These are phyloP conservation scores for Chlorella sorokiniana DNA, from an alignment of 139 green algal genomes.

Conservation along the genomic window DNA sequence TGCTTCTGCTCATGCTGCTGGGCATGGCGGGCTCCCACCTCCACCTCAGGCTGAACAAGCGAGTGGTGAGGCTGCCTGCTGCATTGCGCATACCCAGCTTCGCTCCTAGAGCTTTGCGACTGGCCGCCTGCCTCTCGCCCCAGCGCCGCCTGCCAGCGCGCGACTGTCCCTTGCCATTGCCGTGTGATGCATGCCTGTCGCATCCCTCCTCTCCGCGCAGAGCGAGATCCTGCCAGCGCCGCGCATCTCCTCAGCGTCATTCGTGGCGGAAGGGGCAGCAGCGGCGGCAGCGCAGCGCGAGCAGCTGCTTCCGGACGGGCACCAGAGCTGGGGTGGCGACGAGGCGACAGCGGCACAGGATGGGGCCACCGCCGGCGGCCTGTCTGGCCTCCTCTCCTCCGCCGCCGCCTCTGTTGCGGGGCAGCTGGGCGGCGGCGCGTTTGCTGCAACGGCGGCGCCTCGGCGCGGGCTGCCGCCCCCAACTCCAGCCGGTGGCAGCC, in stretches of 20 bases:
- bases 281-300: background rate
- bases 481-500: background rate
- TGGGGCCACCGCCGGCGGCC: background rate
- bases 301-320: background rate
- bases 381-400: background rate
- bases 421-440: slow-evolving; percentile 11
- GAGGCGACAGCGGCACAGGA: background rate
- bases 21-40: background rate
- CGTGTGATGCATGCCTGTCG: too few relatives aligned
- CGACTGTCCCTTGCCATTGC: too few relatives aligned
- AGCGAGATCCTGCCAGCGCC: background rate
- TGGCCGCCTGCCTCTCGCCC: too few relatives aligned
- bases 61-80: slow-evolving; percentile 12
- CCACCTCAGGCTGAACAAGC: background rate
- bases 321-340: background rate
- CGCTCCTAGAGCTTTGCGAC: too few relatives aligned
- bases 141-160: too few relatives aligned
- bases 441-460: too few relatives aligned
- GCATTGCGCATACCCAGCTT: too few relatives aligned
- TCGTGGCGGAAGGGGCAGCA: background rate
- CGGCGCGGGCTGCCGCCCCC: too few relatives aligned
- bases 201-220: background rate
- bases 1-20: slow-evolving; percentile 5
- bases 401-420: background rate
- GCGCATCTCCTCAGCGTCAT: background rate